These are phyloP conservation scores for Angomonas desouzai DNA, from an alignment of 208 protist species.

Conservation along the genomic window DNA sequence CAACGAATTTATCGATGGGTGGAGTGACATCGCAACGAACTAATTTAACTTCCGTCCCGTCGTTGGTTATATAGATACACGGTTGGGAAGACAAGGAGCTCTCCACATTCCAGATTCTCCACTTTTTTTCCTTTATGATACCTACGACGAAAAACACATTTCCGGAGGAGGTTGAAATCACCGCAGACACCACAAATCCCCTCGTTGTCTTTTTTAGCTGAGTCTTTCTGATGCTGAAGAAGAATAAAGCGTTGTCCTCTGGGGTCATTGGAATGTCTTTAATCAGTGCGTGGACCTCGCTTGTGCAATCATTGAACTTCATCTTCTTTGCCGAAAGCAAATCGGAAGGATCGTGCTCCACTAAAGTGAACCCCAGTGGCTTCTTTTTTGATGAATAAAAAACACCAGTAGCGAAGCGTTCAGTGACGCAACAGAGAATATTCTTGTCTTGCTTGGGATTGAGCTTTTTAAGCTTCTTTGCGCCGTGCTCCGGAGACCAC, in stretches of 20 bases:
- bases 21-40: conserved; percentile 30
- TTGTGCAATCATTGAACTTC: neutral
- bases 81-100: conserved; percentile 11
- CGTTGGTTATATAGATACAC: conserved; percentile 26
- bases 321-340: neutral
- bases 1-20: conserved; percentile 24
- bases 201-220: conserved; percentile 26
- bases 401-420: conserved; percentile 14
- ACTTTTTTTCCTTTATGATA: conserved; percentile 20
- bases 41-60: conserved; percentile 28
- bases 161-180: conserved; percentile 18
- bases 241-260: neutral
- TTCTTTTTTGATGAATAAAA: conserved; percentile 7
- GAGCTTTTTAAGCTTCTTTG: conserved; percentile 12
- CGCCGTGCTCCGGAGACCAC: conserved; percentile 18
- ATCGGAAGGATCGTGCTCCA: neutral
- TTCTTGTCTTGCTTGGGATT: conserved; percentile 6
- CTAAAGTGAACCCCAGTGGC: neutral
- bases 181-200: conserved; percentile 31
- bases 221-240: conserved; percentile 28
- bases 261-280: neutral
- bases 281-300: neutral
- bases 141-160: conserved; percentile 34
- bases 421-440: conserved; percentile 7
- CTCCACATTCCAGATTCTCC: conserved; percentile 39